Evolutionary conservation across 2,329 filamentous ascomycete genomes (phyloP).

Genomic region (Zasmidium cellare): DNA sequence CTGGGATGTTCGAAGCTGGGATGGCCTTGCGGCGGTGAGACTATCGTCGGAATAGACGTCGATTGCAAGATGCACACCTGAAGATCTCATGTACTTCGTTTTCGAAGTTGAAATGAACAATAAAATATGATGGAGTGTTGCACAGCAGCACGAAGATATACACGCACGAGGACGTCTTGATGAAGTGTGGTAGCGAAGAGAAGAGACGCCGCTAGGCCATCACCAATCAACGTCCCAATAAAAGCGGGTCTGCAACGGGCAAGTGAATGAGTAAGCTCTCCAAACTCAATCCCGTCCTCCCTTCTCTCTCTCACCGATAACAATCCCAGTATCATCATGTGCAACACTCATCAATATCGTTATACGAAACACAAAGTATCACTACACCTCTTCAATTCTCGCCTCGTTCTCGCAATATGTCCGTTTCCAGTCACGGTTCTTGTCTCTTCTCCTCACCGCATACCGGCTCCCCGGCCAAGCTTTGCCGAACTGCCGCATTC

Average conservation of each 20-base stretch:
- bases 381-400: not conserved
- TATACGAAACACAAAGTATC: too few species aligned
- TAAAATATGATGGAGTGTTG: not conserved
- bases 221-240: not conserved
- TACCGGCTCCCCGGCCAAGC: not conserved
- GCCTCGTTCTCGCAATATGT: not conserved
- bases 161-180: not conserved
- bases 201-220: not conserved
- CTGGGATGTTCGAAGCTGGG: too few species aligned
- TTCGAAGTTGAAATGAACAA: not conserved
- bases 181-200: not conserved
- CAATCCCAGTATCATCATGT: too few species aligned
- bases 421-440: not conserved
- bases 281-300: too few species aligned
- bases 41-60: too few species aligned
- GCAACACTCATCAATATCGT: too few species aligned
- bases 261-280: not conserved
- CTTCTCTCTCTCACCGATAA: too few species aligned
- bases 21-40: too few species aligned
- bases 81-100: not conserved
- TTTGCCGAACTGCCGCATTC: not conserved
- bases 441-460: not conserved
- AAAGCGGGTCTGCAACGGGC: not conserved
- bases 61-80: too few species aligned
- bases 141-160: not conserved